A percentile compares a stretch with the other conserved stretches of the same genome.
phyloP scores from a whole-genome alignment of 805 yeast species.

The Torulaspora delbrueckii region DNA sequence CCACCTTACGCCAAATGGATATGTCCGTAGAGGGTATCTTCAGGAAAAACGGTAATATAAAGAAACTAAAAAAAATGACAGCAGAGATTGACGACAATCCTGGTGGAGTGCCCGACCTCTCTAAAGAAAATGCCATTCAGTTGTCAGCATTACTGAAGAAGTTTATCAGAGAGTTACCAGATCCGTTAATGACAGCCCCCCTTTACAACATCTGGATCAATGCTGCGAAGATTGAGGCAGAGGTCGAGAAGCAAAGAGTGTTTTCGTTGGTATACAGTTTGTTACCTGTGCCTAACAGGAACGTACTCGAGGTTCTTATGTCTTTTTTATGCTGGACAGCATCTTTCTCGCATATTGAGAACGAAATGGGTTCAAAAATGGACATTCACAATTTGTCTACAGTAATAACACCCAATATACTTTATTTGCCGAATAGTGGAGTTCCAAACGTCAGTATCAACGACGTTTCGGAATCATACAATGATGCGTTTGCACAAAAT shows the following conservation, averaged over 20 bases:
- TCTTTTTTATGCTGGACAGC: constrained; percentile 93
- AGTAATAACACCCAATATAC: constrained; percentile 87
- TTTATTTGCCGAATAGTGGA: constrained; percentile 41
- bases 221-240: constrained; percentile 52
- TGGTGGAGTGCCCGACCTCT: constrained; percentile 61
- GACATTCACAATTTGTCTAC: constrained; percentile 93
- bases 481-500: constrained; percentile 39
- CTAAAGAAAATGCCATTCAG: constrained; percentile 80
- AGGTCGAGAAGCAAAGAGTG: constrained; percentile 44
- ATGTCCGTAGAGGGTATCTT: constrained; percentile 95
- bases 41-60: constrained; percentile 92
- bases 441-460: constrained; percentile 28
- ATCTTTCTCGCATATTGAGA: constrained; percentile 88
- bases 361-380: constrained; percentile 90
- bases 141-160: constrained; percentile 88
- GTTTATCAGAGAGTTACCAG: constrained; percentile 88
- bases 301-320: constrained; percentile 77
- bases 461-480: constrained; percentile 30
- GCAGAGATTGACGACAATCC: constrained; percentile 73
- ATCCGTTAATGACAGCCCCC: constrained; percentile 74
- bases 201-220: constrained; percentile 76
- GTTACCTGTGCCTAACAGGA: constrained; percentile 77
- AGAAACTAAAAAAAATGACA: constrained; percentile 66
- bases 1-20: constrained; percentile 82
- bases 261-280: constrained; percentile 65